Evolutionary conservation across 805 yeast species (phyloP).

Genomic region (Kodamaea kakaduensis): DNA sequence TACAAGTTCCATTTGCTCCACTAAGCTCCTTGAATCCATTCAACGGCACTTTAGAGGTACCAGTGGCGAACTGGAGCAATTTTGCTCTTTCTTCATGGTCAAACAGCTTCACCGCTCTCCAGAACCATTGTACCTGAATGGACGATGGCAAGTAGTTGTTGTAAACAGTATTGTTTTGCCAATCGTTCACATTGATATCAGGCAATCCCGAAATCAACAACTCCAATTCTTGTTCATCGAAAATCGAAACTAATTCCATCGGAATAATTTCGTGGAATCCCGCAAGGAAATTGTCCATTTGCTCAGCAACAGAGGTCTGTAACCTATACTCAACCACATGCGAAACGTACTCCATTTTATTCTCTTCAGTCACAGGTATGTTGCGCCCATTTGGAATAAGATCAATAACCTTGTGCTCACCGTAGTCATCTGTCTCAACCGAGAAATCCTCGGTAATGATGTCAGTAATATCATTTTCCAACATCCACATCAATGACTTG

Average conservation of each 20-base stretch:
- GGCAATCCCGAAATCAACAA: constrained; percentile 91
- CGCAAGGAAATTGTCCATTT: constrained; percentile 74
- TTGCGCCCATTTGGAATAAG: constrained; percentile 77
- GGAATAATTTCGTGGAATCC: constrained; percentile 93
- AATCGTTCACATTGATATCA: constrained; percentile 91
- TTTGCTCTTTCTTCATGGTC: constrained; percentile 93
- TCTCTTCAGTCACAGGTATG: constrained; percentile 83
- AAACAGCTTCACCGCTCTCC: constrained; percentile 96
- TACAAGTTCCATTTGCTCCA: constrained; percentile 81
- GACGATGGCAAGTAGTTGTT: constrained; percentile 79
- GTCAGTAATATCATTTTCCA: constrained; percentile 94
- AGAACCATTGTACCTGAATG: constrained; percentile 90
- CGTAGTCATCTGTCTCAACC: constrained; percentile 89
- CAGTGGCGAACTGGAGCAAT: constrained; percentile 91
- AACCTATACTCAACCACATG: constrained; percentile 83
- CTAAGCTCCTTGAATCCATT: constrained; percentile 88
- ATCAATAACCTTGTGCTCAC: constrained; percentile 81
- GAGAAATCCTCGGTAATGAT: constrained; percentile 92
- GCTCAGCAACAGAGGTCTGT: constrained; percentile 78
- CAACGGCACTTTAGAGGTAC: constrained; percentile 93
- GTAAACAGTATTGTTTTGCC: constrained; percentile 84
- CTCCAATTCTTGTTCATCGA: constrained; percentile 95
- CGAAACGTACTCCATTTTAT: constrained; percentile 85
- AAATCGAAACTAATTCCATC: constrained; percentile 73
- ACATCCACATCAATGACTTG: constrained; percentile 91